Conservation (phyloP, 495 filamentous ascomycete genomes). For the Parathielavia appendiculata region DNA sequence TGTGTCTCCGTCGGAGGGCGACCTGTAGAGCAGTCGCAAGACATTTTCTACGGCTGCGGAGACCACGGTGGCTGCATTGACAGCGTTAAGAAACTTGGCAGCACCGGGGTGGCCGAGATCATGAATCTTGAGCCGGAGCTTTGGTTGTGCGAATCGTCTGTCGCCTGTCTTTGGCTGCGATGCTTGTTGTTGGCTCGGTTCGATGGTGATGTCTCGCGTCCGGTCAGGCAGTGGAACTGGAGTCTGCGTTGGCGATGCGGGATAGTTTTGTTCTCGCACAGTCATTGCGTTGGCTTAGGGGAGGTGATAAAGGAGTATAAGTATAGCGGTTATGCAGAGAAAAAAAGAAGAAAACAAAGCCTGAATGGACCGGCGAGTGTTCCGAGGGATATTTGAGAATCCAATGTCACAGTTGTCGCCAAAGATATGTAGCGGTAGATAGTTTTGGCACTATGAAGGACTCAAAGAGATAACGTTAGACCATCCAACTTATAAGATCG, state of each 20-base stretch:
- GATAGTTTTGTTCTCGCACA: background rate
- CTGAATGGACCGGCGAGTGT: no score
- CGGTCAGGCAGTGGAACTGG: slow-evolving; percentile 8
- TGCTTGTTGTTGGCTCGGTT: background rate
- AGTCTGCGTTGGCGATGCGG: background rate
- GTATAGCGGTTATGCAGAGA: no score
- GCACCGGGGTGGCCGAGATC: slow-evolving; percentile 64
- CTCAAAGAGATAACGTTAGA: no score
- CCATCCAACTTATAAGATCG: no score
- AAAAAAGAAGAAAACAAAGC: no score
- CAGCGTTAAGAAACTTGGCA: slow-evolving; percentile 54
- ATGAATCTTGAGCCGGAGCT: slow-evolving; percentile 63
- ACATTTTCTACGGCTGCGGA: slow-evolving; percentile 59
- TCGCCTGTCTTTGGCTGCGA: background rate
- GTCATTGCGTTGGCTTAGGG: background rate
- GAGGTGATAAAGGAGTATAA: background rate
- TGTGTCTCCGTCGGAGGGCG: slow-evolving; percentile 35
- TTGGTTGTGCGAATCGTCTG: slow-evolving; percentile 48
- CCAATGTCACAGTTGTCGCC: no score
- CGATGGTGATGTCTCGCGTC: background rate
- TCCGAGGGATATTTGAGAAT: no score
- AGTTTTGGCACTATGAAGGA: no score
- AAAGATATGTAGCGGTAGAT: no score
- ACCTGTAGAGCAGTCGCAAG: slow-evolving; percentile 57
- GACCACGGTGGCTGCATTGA: slow-evolving; percentile 55